phyloP scores from a whole-genome alignment of 2,329 filamentous ascomycete genomes.

The Xylaria sp. region DNA sequence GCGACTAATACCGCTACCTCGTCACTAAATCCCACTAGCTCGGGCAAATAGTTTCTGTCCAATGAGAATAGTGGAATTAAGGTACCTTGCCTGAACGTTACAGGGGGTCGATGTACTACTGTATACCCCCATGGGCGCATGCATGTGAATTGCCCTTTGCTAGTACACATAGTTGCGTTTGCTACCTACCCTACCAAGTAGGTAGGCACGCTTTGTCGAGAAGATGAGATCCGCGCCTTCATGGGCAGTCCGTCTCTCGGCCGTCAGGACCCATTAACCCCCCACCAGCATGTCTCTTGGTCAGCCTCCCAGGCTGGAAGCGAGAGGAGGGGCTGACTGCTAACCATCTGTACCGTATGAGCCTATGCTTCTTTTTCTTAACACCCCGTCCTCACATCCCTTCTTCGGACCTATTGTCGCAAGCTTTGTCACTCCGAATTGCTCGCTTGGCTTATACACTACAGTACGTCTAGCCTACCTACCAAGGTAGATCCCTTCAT shows the following conservation, averaged over 20 bases:
- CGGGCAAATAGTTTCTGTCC: constrained; percentile 37
- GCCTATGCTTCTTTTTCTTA: constrained; percentile 36
- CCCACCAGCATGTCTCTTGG: constrained; percentile 42
- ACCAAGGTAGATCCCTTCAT: constrained; percentile 43
- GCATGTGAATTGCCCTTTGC: constrained; percentile 24
- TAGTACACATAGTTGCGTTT: constrained; percentile 14
- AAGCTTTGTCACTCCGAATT: constrained; percentile 31
- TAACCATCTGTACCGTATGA: constrained; percentile 12
- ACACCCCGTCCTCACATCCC: constrained; percentile 25
- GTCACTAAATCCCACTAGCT: constrained; percentile 46
- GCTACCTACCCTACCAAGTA: background rate
- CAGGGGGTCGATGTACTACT: constrained; percentile 12
- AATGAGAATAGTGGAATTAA: constrained; percentile 36
- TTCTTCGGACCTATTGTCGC: constrained; percentile 35
- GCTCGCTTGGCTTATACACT: constrained; percentile 40
- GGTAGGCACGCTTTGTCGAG: background rate
- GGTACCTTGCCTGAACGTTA: constrained; percentile 15
- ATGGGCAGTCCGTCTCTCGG: constrained; percentile 47
- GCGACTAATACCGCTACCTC: constrained; percentile 45
- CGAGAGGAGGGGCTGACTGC: constrained; percentile 45
- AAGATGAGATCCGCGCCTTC: constrained; percentile 26
- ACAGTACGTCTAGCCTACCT: background rate
- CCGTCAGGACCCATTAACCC: constrained; percentile 41
- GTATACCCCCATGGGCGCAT: constrained; percentile 22
- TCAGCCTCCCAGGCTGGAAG: constrained; percentile 35